Evolutionary conservation across 805 yeast genomes (phyloP).

Genomic region (Nakazawaea pomicola): DNA sequence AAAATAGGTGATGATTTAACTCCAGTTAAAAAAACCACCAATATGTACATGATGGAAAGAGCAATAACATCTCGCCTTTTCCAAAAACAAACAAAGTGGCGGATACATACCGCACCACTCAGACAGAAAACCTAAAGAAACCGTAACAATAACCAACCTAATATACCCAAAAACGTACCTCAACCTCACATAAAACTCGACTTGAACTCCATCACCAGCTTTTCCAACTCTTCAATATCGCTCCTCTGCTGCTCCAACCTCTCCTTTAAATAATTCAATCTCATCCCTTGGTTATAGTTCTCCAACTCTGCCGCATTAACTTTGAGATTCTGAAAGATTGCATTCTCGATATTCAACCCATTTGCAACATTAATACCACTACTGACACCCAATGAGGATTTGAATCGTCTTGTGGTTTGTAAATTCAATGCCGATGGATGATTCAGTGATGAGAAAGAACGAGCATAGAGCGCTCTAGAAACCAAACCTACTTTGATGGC

Average conservation of each 20-base stretch:
- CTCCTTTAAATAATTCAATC: slow-evolving; percentile 5
- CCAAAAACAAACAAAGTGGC: too few relatives aligned
- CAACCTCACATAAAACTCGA: slow-evolving; percentile 7
- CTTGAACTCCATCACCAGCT: slow-evolving; percentile 8
- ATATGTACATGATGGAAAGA: too few relatives aligned
- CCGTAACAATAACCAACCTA: background rate
- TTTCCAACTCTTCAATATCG: slow-evolving; percentile 5
- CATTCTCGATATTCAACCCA: slow-evolving; percentile 11
- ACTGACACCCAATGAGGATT: background rate
- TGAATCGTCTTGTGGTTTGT: too few relatives aligned
- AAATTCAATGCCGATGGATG: too few relatives aligned
- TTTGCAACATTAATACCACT: background rate
- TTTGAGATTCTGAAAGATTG: background rate
- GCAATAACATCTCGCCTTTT: too few relatives aligned
- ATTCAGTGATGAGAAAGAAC: too few relatives aligned
- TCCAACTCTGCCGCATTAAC: slow-evolving; percentile 2
- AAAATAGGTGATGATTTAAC: background rate
- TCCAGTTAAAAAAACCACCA: background rate
- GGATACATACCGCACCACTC: too few relatives aligned
- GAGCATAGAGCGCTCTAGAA: too few relatives aligned
- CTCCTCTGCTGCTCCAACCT: slow-evolving; percentile 1
- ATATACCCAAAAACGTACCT: background rate
- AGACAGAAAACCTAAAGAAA: too few relatives aligned
- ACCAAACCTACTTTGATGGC: too few relatives aligned
- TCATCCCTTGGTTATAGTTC: slow-evolving; percentile 6